phyloP scores from a whole-genome alignment of 73 alveolate species.

The Effrenium voratum region DNA sequence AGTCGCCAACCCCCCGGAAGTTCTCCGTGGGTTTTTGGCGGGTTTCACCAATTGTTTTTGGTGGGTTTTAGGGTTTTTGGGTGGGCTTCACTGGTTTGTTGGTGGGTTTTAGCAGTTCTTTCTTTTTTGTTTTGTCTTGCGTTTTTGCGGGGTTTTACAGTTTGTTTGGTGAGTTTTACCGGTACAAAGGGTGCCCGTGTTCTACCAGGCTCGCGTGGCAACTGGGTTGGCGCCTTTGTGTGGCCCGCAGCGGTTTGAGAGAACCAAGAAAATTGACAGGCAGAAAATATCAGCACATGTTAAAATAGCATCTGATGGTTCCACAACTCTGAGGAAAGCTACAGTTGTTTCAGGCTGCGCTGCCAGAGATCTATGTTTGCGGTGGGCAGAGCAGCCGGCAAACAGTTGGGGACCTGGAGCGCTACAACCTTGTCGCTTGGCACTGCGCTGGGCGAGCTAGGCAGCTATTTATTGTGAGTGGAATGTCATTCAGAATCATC shows the following conservation, averaged over 20 bases:
- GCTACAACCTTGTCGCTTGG: slow-evolving; percentile 44
- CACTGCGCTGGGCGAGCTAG: too few species aligned
- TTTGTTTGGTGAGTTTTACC: background rate
- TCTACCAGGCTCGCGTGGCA: background rate
- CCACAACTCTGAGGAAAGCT: background rate
- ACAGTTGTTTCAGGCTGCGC: slow-evolving; percentile 15
- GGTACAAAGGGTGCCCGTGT: background rate
- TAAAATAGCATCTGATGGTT: background rate
- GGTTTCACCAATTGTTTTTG: background rate
- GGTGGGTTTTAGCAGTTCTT: background rate
- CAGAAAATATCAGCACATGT: background rate
- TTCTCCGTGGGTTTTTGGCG: background rate
- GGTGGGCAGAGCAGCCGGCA: slow-evolving; percentile 76
- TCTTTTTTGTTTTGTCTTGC: background rate
- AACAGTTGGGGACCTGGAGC: slow-evolving; percentile 38
- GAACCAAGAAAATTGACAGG: background rate
- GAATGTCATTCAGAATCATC: too few species aligned
- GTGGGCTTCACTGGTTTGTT: background rate
- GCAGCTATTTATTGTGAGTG: too few species aligned
- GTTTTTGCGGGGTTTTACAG: background rate
- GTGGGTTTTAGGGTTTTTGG: background rate
- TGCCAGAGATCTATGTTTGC: slow-evolving; percentile 71
- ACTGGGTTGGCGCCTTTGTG: background rate
- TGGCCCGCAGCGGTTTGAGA: background rate
- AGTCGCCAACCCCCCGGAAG: too few species aligned